A percentile compares a stretch with the other conserved stretches of the same genome.
These are phyloP conservation scores for Solanum lycopersicoides DNA, from an alignment of 257 asterid genomes.

Conservation along the genomic window DNA sequence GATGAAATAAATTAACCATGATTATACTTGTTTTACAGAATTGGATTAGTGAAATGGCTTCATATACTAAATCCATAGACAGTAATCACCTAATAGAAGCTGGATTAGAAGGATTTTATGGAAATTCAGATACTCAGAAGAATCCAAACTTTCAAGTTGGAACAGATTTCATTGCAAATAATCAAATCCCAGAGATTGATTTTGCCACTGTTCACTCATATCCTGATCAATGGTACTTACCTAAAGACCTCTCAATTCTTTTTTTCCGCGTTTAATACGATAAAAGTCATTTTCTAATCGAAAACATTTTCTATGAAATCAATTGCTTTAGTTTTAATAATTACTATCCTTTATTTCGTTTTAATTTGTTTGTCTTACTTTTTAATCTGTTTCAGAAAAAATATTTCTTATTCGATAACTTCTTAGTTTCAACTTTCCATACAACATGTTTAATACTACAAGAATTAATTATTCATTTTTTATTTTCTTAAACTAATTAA, in stretches of 20 bases:
- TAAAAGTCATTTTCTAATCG: neutral
- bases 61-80: conserved; percentile 56
- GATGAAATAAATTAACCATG: too few species aligned
- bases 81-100: conserved; percentile 45
- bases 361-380: neutral
- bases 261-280: neutral
- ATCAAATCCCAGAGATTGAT: conserved; percentile 47
- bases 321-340: neutral
- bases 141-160: conserved; percentile 42
- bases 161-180: conserved; percentile 52
- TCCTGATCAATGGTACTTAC: conserved; percentile 49
- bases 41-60: conserved; percentile 69
- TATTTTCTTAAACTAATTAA: too few species aligned
- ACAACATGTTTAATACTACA: neutral
- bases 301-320: neutral
- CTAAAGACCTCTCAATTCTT: too few species aligned
- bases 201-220: conserved; percentile 59
- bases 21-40: conserved; percentile 16
- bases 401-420: neutral
- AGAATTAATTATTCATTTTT: too few species aligned
- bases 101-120: conserved; percentile 69
- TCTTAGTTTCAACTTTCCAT: too few species aligned
- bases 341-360: neutral
- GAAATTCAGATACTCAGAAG: conserved; percentile 20
- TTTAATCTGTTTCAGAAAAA: too few species aligned